Percentiles rank a stretch among this genome's conserved stretches.
These are phyloP conservation scores for Gyrodon lividus DNA, from an alignment of 768 basidiomycete genomes.

Conservation along the genomic window DNA sequence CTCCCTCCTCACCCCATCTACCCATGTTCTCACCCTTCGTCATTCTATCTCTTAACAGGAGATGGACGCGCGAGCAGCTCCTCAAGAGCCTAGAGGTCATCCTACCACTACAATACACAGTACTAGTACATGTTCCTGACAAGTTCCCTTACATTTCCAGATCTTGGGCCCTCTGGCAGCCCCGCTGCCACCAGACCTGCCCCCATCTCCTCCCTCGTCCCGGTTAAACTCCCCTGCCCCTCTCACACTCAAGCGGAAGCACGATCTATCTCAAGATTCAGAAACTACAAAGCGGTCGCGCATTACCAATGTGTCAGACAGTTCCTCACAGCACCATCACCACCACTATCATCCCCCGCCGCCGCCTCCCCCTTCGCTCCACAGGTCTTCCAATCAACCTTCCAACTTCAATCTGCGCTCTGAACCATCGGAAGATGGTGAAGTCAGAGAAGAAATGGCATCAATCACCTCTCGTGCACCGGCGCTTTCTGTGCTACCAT, in stretches of 20 bases:
- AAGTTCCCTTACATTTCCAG: conserved; percentile 23
- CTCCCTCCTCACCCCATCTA: conserved; percentile 4
- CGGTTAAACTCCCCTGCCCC: conserved; percentile 41
- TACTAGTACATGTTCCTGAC: conserved; percentile 17
- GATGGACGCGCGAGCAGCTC: conserved; percentile 39
- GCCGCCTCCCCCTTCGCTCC: conserved; percentile 17
- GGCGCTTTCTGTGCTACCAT: conserved; percentile 33
- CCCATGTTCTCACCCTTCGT: conserved; percentile 17
- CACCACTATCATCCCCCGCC: conserved; percentile 28
- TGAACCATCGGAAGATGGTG: conserved; percentile 47
- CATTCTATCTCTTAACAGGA: conserved; percentile 29
- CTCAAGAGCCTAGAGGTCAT: conserved; percentile 41
- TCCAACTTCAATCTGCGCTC: conserved; percentile 32
- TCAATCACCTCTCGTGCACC: conserved; percentile 21
- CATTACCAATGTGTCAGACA: conserved; percentile 22
- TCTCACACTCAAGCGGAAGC: conserved; percentile 39
- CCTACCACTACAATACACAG: conserved; percentile 2
- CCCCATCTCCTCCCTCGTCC: conserved; percentile 46
- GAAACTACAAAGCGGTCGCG: conserved; percentile 34
- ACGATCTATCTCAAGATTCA: conserved; percentile 25
- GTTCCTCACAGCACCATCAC: conserved; percentile 28
- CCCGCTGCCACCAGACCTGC: conserved; percentile 45
- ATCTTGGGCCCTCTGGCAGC: conserved; percentile 39
- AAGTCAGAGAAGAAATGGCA: conserved; percentile 41
- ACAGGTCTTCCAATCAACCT: conserved; percentile 22